Base-by-base conservation (phyloP, 176 grass and related monocot genomes). In the Eragrostis curvula region DNA sequence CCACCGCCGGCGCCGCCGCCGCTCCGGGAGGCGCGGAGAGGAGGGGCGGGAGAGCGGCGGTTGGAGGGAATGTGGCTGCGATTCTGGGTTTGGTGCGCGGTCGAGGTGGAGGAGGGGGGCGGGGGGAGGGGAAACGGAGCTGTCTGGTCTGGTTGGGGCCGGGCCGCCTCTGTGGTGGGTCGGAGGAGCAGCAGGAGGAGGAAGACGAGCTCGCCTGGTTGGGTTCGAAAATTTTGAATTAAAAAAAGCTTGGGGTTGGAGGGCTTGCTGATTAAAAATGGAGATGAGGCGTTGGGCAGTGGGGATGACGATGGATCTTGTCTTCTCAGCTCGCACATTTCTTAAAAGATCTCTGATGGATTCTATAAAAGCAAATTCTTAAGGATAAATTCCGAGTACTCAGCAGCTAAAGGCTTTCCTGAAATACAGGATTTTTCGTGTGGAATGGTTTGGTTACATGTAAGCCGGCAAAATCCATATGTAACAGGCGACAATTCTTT, bases 71-170 rank as follows among this genome's bases (percentile, higher is more conserved):
- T 85, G 79, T 63, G 85, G 85, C 17, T 80, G 59, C 49, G 83
- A 57, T 73, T 86, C 78, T 45, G 73, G 80, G 84, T 79, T 86
- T 73, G 88, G 84, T 90, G 73, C 70, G 81, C 75, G 81, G 87
- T 79, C 65, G 72, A 70, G 61, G 71, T 64, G 83, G 79, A 49
- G 74, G 64, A 5, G 70, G 47, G 16, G 36, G 17, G 62, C 67
- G 73, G 45, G 53, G 61, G 70, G 86, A 51, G 86, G 81, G 89
- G 86, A 82, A 93, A 97, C 79, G 91, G 88, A 91, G 94, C 90
- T 93, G 71, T 89, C 90, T 17, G 46, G 69, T 68, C 62, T 27
- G 78, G 30, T 60, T 8, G 80, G 71, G 64, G 62, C 25, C 18
- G 62, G 78, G 5, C 51, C 36, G 25, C 21, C 65, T n/a, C 40